Base-by-base conservation (phyloP, 139 green algal genomes). In the Limnomonas spitsbergensis region DNA sequence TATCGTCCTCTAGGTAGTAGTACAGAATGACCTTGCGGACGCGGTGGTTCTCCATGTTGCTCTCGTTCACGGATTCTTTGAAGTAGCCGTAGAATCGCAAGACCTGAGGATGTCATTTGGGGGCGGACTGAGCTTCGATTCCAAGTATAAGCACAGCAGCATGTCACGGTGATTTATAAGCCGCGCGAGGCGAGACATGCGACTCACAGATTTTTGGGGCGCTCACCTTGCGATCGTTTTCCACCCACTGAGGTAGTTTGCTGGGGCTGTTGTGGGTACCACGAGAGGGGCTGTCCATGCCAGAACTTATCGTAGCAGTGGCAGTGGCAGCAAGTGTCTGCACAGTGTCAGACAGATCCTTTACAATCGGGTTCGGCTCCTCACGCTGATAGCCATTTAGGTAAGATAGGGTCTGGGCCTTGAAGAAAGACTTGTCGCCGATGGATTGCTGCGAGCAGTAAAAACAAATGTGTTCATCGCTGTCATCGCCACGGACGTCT, bases 21-120 rank as follows among this genome's bases (percentile, higher is more conserved):
- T 94, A 91, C 4, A 98, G 78, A 31, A 93, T 81, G 35, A 96
- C 88, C 72, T 91, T 91, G 52, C 94, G 87, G 32, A 96, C 79
- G 47, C 94, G 87, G 78, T 89, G 88, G 68, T 94, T 90, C 79
- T 96, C 92, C 69, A 91, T 87, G 69, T 89, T 85, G 52, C 78
- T 89, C 76, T 97, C 89, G 1, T 82, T 82, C 24, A 98, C 92
- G 0, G 61, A 53, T 82, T 98, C 94, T 70, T 92, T 91, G 84
- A 97, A 98, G 79, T 93, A 98, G 34, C 87, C 94, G 78, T 88
- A 96, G 88, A 95, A 99, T 26, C 95, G 88, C 34, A 98, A 84
- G 7, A 98, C 94, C 92, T 97, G 84, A 20, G 47, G 47, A n/a
- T n/a, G n/a, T n/a, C n/a, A n/a, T n/a, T n/a, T 40, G 38, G 1